Evolutionary conservation across 202 grass and related monocot genomes (phyloP), one percentile per base, ranked within the genome.

Genomic region (Musa balbisiana): DNA sequence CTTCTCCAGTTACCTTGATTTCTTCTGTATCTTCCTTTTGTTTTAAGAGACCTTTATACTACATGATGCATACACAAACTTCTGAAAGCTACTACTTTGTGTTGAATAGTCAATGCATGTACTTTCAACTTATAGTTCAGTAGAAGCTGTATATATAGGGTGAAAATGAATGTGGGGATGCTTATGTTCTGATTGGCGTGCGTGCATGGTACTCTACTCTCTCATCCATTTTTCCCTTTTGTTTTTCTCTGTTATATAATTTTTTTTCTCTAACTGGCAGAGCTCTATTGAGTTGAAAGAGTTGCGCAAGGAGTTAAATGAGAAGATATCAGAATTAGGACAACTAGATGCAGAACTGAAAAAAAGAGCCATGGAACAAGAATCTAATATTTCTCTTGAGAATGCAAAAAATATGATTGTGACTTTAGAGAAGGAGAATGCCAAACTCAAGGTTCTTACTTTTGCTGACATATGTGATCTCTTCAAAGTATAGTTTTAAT

Each of bases 391-490:
- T 79, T 88, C 87, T 56, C 22, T 87, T 64, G 83, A 88, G 58
- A 81, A 68, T 76, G 77, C 88, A 50, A 92, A 83, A 87, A 84
- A 26, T 58, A 75, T 80, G 78, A 73, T 95, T 72, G 79, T 80
- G 79, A 80, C 82, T 83, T 76, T 95, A 51, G 81, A 95, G 77
- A 90, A 92, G 81, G 95, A 99, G 76, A 92, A 92, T 82, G 78
- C 87, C 69, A 71, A 82, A 69, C 60, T 99, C 50, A 95, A 95
- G 91, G 95, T 99, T n/a, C 87, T 21, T 77, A 83, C 83, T 77
- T 43, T 43, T 52, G 16, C 53, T 56, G 17, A 53, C 11, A 33
- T 8, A 43, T 43, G 33, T 43, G 33, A 43, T 43, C 33, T 43
- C 33, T 43, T 43, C 33, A 43, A 43, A 43, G 33, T 43, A 43